Conservation (phyloP, 371 early-diverging fungal genomes). For the Mucor piriformis region DNA sequence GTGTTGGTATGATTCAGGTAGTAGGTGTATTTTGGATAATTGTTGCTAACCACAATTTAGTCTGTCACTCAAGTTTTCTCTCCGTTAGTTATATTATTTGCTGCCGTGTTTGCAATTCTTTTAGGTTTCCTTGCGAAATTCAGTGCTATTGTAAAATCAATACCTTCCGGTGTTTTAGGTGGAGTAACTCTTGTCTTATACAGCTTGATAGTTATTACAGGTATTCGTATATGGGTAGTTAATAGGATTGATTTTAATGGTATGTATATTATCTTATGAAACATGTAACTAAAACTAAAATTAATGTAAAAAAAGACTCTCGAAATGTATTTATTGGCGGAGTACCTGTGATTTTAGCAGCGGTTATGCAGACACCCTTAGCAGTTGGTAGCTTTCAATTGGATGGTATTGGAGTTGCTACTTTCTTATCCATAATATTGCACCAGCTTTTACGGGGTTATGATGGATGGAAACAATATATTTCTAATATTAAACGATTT, state of each 20-base stretch:
- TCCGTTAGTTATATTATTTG: conserved; percentile 40
- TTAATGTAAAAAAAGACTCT: conserved; percentile 17
- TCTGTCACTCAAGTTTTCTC: conserved; percentile 48
- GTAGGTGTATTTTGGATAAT: conserved; percentile 14
- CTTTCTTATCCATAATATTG: conserved; percentile 33
- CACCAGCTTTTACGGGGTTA: conserved; percentile 24
- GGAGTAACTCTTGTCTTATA: conserved; percentile 47
- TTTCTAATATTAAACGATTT: neutral
- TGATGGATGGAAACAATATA: neutral
- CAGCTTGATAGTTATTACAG: conserved; percentile 47
- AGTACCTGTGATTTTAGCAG: conserved; percentile 25
- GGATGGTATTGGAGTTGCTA: conserved; percentile 37
- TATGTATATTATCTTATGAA: neutral
- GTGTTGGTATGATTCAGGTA: conserved; percentile 42
- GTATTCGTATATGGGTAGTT: conserved; percentile 50
- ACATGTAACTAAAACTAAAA: neutral
- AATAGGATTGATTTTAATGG: conserved; percentile 38
- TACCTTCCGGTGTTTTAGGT: conserved; percentile 49
- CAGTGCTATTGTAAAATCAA: conserved; percentile 44
- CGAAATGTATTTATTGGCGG: conserved; percentile 46
- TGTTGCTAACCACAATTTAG: neutral
- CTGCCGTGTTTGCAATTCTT: conserved; percentile 41
- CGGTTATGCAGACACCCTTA: conserved; percentile 18
- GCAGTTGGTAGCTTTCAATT: conserved; percentile 14
- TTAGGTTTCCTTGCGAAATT: conserved; percentile 50